Conservation (phyloP, 2,329 filamentous ascomycete genomes). For the Tolypocladium guangdongense region DNA sequence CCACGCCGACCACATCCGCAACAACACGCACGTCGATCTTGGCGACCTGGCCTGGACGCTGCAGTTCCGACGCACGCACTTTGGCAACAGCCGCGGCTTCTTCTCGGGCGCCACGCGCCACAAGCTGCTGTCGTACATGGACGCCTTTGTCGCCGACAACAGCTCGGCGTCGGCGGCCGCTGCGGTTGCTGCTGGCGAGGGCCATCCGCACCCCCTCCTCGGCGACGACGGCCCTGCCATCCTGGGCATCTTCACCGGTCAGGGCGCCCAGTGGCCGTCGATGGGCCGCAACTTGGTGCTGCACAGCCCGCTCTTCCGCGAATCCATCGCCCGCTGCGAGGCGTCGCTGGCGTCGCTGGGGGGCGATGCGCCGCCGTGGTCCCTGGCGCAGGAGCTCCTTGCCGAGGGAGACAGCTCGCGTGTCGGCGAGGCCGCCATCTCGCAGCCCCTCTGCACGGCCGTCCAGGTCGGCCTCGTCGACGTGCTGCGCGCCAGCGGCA, state of each 20-base stretch:
- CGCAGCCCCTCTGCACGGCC: constrained; percentile 18
- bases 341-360: not conserved
- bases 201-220: not conserved
- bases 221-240: not conserved
- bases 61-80: not conserved
- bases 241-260: constrained; percentile 21
- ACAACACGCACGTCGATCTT: not conserved
- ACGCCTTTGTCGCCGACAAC: not conserved
- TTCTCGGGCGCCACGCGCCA: not conserved
- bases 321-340: not conserved
- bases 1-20: not conserved
- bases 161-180: not conserved
- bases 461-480: constrained; percentile 25
- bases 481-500: constrained; percentile 16
- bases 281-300: constrained; percentile 19
- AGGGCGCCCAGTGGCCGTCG: constrained; percentile 20
- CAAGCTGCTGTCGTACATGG: not conserved
- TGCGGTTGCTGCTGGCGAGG: not conserved
- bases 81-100: not conserved
- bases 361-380: constrained; percentile 3
- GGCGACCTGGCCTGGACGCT: not conserved
- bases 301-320: not conserved
- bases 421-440: constrained; percentile 4
- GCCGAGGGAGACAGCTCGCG: not conserved
- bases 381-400: not conserved